Base-by-base conservation (phyloP, 2,329 filamentous ascomycete genomes). In the Periconia sp. region DNA sequence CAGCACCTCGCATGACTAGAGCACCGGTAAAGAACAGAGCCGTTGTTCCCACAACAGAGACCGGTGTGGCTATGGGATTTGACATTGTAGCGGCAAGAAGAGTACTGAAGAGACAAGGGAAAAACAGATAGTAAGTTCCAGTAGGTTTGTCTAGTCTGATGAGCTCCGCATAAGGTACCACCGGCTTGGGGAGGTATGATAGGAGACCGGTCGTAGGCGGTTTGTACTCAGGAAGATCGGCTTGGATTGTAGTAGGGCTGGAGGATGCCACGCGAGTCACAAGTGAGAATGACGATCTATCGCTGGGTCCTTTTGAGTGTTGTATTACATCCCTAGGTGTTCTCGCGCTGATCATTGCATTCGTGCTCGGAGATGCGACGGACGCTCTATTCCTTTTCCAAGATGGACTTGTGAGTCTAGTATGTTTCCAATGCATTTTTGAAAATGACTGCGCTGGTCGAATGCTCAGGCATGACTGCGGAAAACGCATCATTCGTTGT, bases 91-190 rank as follows among this genome's bases (percentile, higher is more conserved):
- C 90, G 1, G 91, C 91, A 67, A 94, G 81, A 2, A 94, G 80
- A 0, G 91, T 92, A 52, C 90, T 92, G 77, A 92, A 95, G 13
- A 94, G 78, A 66, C 91, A 93, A 27, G 91, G 91, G 64, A 92
- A 89, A 78, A 88, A 93, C 56, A 96, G 85, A 69, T 94, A 94
- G 76, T 91, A 90, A 1, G 89, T 90, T 44, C 91, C 91, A 0
- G 86, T 82, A 1, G 90, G 91, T 66, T 91, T 94, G 74, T 94
- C 87, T 45, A 95, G 79, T 46, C 92, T 88, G 65, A 89, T 83
- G 14, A 96, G 83, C 70, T 95, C 91, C 45, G 86, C 91, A 67
- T 94, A 95, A 1, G 91, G 91, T 2, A 94, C 80, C 80, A 86
- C 86, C 51, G 87, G 83, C 18, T 76, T 58, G 1, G 91, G 91